Conservation (phyloP, 2,329 filamentous ascomycete species). For the Cryphonectria radicalis region DNA sequence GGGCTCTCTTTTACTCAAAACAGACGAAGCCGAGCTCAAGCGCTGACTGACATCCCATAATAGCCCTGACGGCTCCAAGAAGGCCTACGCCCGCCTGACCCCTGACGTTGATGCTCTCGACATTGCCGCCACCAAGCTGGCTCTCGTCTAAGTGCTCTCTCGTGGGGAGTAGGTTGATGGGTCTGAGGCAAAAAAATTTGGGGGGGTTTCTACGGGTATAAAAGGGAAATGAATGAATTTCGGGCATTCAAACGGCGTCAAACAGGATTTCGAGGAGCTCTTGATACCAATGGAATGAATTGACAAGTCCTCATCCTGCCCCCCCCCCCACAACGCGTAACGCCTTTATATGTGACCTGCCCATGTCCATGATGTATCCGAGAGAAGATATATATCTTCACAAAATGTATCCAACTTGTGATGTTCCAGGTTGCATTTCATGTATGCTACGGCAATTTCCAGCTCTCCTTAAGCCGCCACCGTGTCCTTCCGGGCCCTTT, state of each 20-base stretch:
- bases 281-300: constrained; percentile 32
- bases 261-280: constrained; percentile 25
- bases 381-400: background rate
- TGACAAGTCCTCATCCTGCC: constrained; percentile 29
- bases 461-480: background rate
- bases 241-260: constrained; percentile 29
- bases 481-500: background rate
- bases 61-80: constrained; percentile 96
- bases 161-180: constrained; percentile 45
- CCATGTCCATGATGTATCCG: background rate
- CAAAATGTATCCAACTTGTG: background rate
- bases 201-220: constrained; percentile 21
- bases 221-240: constrained; percentile 26
- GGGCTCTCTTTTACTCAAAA: constrained; percentile 19
- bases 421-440: background rate
- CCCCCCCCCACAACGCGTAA: constrained; percentile 11
- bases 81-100: constrained; percentile 95
- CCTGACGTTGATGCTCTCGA: constrained; percentile 97
- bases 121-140: constrained; percentile 98
- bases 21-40: background rate
- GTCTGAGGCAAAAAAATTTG: constrained; percentile 13
- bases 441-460: background rate
- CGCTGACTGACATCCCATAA: constrained; percentile 33
- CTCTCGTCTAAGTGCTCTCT: constrained; percentile 79
- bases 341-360: background rate